These are phyloP conservation scores for Drechslerella dactyloides DNA, from an alignment of 2,329 filamentous ascomycete species.

Conservation along the genomic window DNA sequence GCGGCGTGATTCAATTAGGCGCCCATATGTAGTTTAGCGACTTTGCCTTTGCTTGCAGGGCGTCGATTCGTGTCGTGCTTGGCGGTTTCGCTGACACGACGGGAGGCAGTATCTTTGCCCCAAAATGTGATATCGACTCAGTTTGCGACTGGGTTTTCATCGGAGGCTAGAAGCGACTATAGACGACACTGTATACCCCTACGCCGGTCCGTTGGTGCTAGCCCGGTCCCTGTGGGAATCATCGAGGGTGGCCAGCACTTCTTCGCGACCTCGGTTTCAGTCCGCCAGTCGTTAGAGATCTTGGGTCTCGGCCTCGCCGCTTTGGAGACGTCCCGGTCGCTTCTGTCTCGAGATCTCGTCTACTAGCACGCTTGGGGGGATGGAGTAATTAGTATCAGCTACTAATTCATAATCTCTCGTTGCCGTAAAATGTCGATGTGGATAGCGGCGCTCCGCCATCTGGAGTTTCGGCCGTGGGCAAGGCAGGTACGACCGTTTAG, in stretches of 20 bases:
- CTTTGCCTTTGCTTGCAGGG: too few relatives aligned
- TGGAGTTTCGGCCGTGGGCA: background rate
- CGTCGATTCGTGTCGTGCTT: background rate
- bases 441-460: background rate
- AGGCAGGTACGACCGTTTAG: background rate
- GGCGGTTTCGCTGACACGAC: background rate
- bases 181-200: background rate
- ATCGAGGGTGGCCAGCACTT: too few relatives aligned
- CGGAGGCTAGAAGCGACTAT: background rate
- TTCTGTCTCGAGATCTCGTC: too few relatives aligned
- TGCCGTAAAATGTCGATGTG: background rate
- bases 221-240: too few relatives aligned
- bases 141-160: background rate
- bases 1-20: background rate
- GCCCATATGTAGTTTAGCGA: background rate
- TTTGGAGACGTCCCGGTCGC: too few relatives aligned
- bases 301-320: background rate
- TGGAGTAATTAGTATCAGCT: too few relatives aligned
- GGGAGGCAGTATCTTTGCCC: background rate
- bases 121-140: background rate
- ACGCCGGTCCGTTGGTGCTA: background rate
- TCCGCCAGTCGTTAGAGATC: too few relatives aligned
- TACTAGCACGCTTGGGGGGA: too few relatives aligned
- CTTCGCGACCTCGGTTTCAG: too few relatives aligned
- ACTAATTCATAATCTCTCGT: background rate